Percentiles rank a stretch among this genome's conserved stretches.
Conservation (phyloP, 1,284 basidiomycete species). For the Xerocomus nothofagi region DNA sequence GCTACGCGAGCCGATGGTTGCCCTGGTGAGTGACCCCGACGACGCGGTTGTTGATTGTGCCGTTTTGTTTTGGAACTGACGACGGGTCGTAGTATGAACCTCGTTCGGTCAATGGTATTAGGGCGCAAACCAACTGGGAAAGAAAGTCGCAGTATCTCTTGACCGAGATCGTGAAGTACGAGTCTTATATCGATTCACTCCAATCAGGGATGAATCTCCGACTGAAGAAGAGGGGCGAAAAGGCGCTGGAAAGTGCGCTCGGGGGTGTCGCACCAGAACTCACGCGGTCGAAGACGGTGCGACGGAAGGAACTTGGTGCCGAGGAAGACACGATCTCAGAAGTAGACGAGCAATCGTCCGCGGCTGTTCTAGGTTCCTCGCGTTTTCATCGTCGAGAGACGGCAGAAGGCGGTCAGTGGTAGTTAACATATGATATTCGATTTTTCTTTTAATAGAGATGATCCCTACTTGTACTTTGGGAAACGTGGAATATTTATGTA, state of each 20-base stretch:
- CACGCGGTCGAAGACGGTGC: constrained; percentile 38
- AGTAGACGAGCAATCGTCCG: constrained; percentile 21
- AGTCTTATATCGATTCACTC: constrained; percentile 91
- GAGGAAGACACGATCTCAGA: constrained; percentile 42
- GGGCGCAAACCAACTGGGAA: constrained; percentile 90
- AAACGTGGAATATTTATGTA: constrained; percentile 34
- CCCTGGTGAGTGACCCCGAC: constrained; percentile 56
- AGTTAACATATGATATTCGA: constrained; percentile 20
- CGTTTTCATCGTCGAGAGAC: constrained; percentile 47
- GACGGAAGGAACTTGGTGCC: constrained; percentile 51
- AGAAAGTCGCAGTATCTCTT: constrained; percentile 86
- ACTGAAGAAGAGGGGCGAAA: constrained; percentile 83
- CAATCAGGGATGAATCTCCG: constrained; percentile 78
- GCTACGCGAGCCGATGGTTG: constrained; percentile 80
- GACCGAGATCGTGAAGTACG: constrained; percentile 93
- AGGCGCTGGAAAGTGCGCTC: constrained; percentile 77
- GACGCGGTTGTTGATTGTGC: too few relatives aligned
- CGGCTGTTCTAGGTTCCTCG: constrained; percentile 6
- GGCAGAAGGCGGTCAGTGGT: constrained; percentile 38
- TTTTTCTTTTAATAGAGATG: constrained; percentile 16
- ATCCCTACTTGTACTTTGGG: constrained; percentile 12
- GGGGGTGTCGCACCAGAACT: constrained; percentile 42
- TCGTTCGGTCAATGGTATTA: constrained; percentile 70
- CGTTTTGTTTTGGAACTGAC: too few relatives aligned
- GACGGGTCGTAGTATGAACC: constrained; percentile 64